Evolutionary conservation across 1,284 basidiomycete species (phyloP), one percentile per base, ranked within the genome.

Genomic region (Dichomitus squalens): DNA sequence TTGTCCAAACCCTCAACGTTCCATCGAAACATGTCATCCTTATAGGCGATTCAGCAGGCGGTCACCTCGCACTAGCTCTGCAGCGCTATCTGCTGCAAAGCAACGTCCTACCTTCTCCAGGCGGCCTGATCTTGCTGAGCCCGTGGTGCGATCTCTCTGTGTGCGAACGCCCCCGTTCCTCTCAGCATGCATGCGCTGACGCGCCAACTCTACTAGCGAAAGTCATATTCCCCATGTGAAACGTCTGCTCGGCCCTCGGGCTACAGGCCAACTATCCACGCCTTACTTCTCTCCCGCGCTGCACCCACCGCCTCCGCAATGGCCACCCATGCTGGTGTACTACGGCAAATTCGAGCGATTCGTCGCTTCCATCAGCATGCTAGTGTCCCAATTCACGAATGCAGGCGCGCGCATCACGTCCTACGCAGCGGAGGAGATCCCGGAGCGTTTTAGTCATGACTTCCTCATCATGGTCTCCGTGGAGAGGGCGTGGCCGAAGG

Each of bases 11-110:
- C 7, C 33, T 59, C 29, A 48, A 51, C 21, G 41, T 64, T 21
- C 55, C 62, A 2, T n/a, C 55, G 1, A 21, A 48, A 1, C 49
- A 55, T 7, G 46, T 64, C 12, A 33, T 64, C 11, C 18, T 61
- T 7, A 53, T 64, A 21, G 60, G 63, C 20, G 63, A 64, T 29
- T 64, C 63, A 7, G 63, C 63, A 9, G 63, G 63, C 4, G 63
- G 36, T 2, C 59, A 64, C 33, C 58, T 64, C 2, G 55, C 49
- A 1, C 55, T 64, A 5, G 59, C 60, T 1, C 29, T 64, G 39
- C 54, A 58, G 33, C 59, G 63, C 7, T 58, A 59, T 20, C 55
- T 64, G 0, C 49, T 54, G 16, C 46, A 59, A 36, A 55, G 53
- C 46, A 41, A 25, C 20, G 4, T 11, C 8, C 1, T 57, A 34